A percentile compares a stretch with the other conserved stretches of the same genome.
These are phyloP conservation scores for Globisporangium uncinulatum DNA, from an alignment of 352 stramenopile genomes.

Conservation along the genomic window DNA sequence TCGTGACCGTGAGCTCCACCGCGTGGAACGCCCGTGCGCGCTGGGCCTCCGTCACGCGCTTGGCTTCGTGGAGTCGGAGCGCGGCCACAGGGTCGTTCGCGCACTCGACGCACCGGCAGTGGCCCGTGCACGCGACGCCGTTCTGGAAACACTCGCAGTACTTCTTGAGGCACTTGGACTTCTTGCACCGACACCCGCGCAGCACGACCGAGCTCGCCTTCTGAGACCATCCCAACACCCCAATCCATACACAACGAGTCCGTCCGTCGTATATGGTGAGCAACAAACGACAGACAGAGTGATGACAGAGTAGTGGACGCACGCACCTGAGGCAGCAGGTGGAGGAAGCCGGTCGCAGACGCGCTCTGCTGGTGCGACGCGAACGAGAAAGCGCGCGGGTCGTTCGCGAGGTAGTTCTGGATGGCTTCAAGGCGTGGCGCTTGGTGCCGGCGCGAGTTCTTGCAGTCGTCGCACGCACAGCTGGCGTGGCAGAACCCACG, in stretches of 20 bases:
- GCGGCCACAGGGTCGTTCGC: constrained; percentile 74
- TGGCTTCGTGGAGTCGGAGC: constrained; percentile 26
- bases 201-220: constrained; percentile 73
- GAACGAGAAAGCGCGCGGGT: constrained; percentile 72
- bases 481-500: constrained; percentile 70
- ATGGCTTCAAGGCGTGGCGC: constrained; percentile 72
- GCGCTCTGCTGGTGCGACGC: constrained; percentile 26
- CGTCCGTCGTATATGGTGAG: background rate
- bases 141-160: constrained; percentile 98
- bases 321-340: constrained; percentile 56
- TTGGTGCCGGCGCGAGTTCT: constrained; percentile 50
- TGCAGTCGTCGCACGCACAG: constrained; percentile 70
- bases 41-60: constrained; percentile 2
- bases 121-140: constrained; percentile 81
- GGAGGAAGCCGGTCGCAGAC: constrained; percentile 44
- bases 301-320: too few relatives aligned
- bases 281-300: background rate
- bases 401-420: constrained; percentile 68
- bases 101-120: constrained; percentile 95
- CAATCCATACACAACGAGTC: too few relatives aligned
- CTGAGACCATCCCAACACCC: constrained; percentile 5
- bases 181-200: constrained; percentile 95
- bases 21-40: constrained; percentile 31
- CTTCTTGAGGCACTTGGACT: constrained; percentile 97
- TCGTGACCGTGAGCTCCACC: constrained; percentile 65